These are phyloP conservation scores for Aspergillus spinulosporus DNA, from an alignment of 2,329 filamentous ascomycete genomes.

Conservation along the genomic window DNA sequence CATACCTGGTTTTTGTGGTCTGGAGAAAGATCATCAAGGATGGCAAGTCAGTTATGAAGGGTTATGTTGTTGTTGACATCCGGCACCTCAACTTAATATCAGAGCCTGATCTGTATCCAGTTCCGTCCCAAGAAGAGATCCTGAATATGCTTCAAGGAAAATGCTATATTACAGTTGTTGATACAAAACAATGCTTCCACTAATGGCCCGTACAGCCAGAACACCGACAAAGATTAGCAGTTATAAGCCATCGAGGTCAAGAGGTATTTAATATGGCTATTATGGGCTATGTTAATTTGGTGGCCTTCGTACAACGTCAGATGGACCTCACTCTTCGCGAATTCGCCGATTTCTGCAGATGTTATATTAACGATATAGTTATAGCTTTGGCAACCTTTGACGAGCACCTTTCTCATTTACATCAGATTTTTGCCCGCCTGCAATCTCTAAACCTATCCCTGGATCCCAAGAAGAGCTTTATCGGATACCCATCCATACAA, in stretches of 20 bases:
- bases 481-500: background rate
- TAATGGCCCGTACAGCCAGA: background rate
- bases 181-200: background rate
- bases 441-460: background rate
- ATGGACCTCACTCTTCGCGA: background rate
- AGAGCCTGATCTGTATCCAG: background rate
- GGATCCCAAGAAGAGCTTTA: background rate
- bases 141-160: background rate
- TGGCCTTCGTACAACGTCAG: background rate
- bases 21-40: background rate
- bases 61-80: background rate
- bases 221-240: background rate
- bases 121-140: background rate
- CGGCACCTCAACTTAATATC: background rate
- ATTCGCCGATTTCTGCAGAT: background rate
- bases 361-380: background rate
- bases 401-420: background rate
- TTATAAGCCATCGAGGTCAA: background rate
- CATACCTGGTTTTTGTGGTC: background rate
- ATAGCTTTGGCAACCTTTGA: background rate
- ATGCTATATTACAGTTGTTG: background rate
- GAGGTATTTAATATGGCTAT: background rate
- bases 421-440: background rate
- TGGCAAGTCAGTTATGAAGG: background rate
- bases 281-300: background rate